Base-by-base conservation (phyloP, 139 green algal genomes). In the Coccomyxa sp. region DNA sequence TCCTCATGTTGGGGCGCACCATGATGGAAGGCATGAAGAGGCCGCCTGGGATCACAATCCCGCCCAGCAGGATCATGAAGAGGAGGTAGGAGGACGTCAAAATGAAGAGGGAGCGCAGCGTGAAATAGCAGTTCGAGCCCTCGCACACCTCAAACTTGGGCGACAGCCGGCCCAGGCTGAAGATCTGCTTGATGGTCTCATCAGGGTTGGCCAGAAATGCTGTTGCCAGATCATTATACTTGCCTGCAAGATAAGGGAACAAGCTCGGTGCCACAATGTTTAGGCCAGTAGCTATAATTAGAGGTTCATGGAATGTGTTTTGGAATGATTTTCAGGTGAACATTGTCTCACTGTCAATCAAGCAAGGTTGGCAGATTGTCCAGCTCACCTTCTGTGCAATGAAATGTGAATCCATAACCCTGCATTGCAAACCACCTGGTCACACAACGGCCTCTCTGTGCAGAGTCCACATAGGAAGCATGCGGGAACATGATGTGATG, bases 21-120 rank as follows among this genome's bases (percentile, higher is more conserved):
- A 97, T 91, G 85, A 97, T 95, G 58, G 89, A 94, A 4, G 95
- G 95, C 93, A 98, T 96, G 91, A 98, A 98, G 27, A 98, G 89
- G 38, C 95, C 95, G 10, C 92, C 94, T 9, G 95, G 95, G 17
- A 98, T 92, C 58, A 92, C 93, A 30, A 96, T 80, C 75, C 91
- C 92, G 15, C 88, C 90, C 14, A 91, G 89, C 7, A 95, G 81
- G 51, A 88, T 87, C 91, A 98, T 96, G 17, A 98, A 88, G 15
- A 89, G 59, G n/a, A 97, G 79, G 89, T 96, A 98, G 32, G 85
- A 51, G 12, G 80, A 63, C 32, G 67, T 84, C 76, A 95, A 90
- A 18, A 95, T 86, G 10, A 83, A 86, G 58, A 98, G 85, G 21
- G 81, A 84, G 59, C 79, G 84, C 3, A 88, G 67, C 13, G 85